phyloP scores from a whole-genome alignment of 2,329 filamentous ascomycete genomes.

The Paraphaeosphaeria minitans region DNA sequence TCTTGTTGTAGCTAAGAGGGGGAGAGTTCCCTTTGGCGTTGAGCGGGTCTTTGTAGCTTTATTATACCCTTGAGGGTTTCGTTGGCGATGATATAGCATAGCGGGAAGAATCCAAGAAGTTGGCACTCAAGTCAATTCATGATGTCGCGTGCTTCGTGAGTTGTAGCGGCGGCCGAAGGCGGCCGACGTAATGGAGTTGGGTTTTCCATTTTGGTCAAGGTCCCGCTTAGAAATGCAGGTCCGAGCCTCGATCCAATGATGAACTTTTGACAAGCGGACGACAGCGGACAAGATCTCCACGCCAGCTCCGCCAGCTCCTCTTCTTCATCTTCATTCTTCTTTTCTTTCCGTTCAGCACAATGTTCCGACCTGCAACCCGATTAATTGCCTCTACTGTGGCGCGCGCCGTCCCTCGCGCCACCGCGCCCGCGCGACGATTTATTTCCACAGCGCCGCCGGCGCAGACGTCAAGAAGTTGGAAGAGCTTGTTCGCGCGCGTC shows the following conservation, averaged over 20 bases:
- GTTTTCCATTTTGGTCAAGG: conserved; percentile 3
- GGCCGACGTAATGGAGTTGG: neutral
- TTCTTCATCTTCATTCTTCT: conserved; percentile 22
- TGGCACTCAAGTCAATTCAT: neutral
- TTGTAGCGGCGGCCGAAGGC: conserved; percentile 28
- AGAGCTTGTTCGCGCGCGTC: conserved; percentile 74
- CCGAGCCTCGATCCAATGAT: conserved; percentile 4
- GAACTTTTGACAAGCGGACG: conserved; percentile 11
- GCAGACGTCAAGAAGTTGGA: conserved; percentile 78
- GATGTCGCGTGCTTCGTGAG: conserved; percentile 15
- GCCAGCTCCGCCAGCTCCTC: conserved; percentile 18
- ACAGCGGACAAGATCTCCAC: conserved; percentile 8
- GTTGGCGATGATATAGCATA: neutral
- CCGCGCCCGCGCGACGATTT: conserved; percentile 52
- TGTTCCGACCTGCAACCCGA: conserved; percentile 60
- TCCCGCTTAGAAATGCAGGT: conserved; percentile 16
- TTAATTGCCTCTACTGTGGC: conserved; percentile 42
- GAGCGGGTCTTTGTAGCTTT: conserved; percentile 15
- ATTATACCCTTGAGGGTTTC: conserved; percentile 35
- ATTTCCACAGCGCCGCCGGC: conserved; percentile 64
- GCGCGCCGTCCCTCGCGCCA: conserved; percentile 47
- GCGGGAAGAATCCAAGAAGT: neutral
- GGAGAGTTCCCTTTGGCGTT: conserved; percentile 18
- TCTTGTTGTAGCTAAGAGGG: conserved; percentile 12
- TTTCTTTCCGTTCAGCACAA: conserved; percentile 39